Evolutionary conservation across 805 yeast species (phyloP).

Genomic region (Tetrapisispora pingtungensis): DNA sequence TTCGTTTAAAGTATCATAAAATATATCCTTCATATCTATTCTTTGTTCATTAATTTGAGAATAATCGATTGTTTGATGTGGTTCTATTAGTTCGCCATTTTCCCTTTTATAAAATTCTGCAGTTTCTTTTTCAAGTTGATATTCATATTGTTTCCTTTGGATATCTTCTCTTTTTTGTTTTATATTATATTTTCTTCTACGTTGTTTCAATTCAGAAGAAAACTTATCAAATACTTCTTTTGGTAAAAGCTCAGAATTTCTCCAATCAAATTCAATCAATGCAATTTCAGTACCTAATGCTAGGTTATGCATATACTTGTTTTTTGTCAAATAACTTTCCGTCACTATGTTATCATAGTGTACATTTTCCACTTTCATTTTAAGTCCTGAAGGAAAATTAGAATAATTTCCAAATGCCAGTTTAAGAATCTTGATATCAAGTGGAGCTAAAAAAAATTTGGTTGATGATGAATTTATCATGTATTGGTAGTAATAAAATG

Average conservation of each 20-base stretch:
- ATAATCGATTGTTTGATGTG: background rate
- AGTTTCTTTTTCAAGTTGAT: constrained; percentile 47
- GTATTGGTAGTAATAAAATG: constrained; percentile 71
- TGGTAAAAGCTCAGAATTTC: constrained; percentile 34
- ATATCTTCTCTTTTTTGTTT: constrained; percentile 53
- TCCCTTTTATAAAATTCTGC: constrained; percentile 51
- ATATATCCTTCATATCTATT: background rate
- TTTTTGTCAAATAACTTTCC: constrained; percentile 45
- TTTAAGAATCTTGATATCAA: constrained; percentile 69
- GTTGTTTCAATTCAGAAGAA: constrained; percentile 44
- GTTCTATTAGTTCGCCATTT: constrained; percentile 33
- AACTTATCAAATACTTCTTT: constrained; percentile 38
- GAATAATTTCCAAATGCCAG: constrained; percentile 52
- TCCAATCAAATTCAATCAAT: constrained; percentile 81
- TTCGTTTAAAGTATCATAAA: background rate
- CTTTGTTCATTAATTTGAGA: background rate
- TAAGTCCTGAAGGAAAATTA: constrained; percentile 56
- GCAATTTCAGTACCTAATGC: constrained; percentile 82
- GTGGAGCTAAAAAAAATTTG: constrained; percentile 58
- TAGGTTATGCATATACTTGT: constrained; percentile 68
- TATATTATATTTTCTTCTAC: constrained; percentile 41
- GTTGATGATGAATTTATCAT: constrained; percentile 52
- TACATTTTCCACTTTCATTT: constrained; percentile 59
- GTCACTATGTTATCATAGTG: constrained; percentile 54
- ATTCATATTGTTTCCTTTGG: constrained; percentile 45